phyloP scores from a whole-genome alignment of 352 stramenopile species.

The Globisporangium spinosum region DNA sequence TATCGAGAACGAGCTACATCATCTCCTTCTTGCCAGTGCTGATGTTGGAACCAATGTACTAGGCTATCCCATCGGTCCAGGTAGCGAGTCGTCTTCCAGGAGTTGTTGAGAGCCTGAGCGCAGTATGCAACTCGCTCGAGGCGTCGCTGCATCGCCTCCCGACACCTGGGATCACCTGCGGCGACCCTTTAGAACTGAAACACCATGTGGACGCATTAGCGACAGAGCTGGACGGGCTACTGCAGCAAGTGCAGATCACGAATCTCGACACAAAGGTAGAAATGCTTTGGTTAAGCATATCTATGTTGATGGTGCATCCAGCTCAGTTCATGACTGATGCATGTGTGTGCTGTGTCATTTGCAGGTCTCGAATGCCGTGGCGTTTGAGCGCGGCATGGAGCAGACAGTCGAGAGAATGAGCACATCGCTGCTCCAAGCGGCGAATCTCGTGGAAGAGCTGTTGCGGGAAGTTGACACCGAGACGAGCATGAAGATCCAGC shows the following conservation, averaged over 20 bases:
- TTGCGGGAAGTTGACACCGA: slow-evolving; percentile 35
- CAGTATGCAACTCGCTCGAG: slow-evolving; percentile 30
- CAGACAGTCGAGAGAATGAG: slow-evolving; percentile 23
- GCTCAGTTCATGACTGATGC: neutral
- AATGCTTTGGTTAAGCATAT: neutral
- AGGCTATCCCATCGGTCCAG: slow-evolving; percentile 19
- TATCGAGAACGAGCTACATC: neutral
- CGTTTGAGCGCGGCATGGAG: slow-evolving; percentile 31
- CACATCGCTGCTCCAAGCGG: slow-evolving; percentile 34
- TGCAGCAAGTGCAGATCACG: slow-evolving; percentile 23
- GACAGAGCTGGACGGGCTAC: slow-evolving; percentile 27
- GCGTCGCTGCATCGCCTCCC: slow-evolving; percentile 35
- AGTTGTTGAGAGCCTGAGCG: slow-evolving; percentile 19
- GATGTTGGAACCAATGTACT: neutral
- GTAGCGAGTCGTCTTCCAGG: slow-evolving; percentile 21
- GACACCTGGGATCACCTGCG: slow-evolving; percentile 25
- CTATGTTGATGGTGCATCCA: neutral
- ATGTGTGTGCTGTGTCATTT: neutral
- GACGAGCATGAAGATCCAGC: slow-evolving; percentile 37
- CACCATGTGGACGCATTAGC: slow-evolving; percentile 28
- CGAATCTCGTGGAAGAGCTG: slow-evolving; percentile 33
- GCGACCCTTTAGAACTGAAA: slow-evolving; percentile 25
- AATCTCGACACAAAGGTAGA: slow-evolving; percentile 27
- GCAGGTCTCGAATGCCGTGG: slow-evolving; percentile 29
- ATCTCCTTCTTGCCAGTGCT: neutral